Base-by-base conservation (phyloP, 345 rosid genomes). In the Ceriops zippeliana region DNA sequence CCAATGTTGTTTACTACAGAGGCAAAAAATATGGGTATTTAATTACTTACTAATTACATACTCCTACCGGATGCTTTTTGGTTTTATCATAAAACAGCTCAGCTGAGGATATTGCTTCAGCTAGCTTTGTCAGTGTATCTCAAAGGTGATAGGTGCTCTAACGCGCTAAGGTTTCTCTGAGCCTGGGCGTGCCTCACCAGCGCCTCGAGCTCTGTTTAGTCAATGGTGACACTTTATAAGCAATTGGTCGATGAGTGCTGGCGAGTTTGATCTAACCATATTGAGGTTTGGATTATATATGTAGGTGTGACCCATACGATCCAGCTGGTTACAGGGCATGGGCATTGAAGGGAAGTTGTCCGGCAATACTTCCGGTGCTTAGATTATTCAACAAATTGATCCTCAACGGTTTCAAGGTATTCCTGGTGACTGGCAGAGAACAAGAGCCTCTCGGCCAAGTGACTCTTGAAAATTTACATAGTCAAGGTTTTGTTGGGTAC, bases 231-330 rank as follows among this genome's bases (percentile, higher is more conserved):
- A 38, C 3, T 10, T 38, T 38, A 38, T 10, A 38, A 9, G 46
- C 46, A 38, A 38, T 38, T 38, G 16, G 3, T 11, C 46, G 10
- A 38, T 11, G 49, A 11, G 17, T 42, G 49, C 19, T 13, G 13
- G 17, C 49, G 17, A 42, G 17, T 11, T 42, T 11, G 49, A 42
- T 13, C 5, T 42, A 42, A 42, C 49, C 49, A 15, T 42, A 42
- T 15, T 42, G 49, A 17, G 49, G 49, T 13, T 42, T 42, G 49
- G 19, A 17, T 42, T 42, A 3, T 3, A 11, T 2, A 13, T 15
- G 59, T 16, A 91, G 99, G 81, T 88, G 97, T 6, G 96, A 91
- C 11, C 96, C 97, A 6, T 95, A 74, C 62, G 99, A 95, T 58
- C 86, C 87, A 37, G 73, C 66, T 1, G 88, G 80, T 20, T 95